Evolutionary conservation across 164 flowering plant genomes (phyloP), one percentile per base, ranked within the genome.

Genomic region (Tetrastigma voinierianum): DNA sequence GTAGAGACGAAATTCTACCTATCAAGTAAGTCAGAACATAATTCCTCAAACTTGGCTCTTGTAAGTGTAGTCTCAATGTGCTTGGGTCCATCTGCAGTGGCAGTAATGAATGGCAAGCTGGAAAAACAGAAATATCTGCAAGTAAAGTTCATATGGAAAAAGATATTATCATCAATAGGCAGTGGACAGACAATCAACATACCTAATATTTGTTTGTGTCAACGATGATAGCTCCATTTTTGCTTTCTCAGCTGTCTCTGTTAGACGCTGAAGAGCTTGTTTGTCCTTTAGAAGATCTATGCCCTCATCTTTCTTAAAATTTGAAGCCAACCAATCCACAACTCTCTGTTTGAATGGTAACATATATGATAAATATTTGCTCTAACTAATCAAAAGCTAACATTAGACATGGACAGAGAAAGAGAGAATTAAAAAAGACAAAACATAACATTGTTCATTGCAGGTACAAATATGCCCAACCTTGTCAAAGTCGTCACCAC

Each of bases 21-120:
- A 72, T 92, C 94, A 55, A 90, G 87, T 52, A 93, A 78, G 43
- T 88, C 93, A 23, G 95, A 86, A 74, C 96, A 90, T 72, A 93
- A 59, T 49, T 90, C 98, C 76, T 93, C 96, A 70, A 93, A 93
- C 65, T 90, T 90, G 57, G 86, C 96, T 72, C 95, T 86, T 40
- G 98, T 87, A 45, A 93, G 69, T 57, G 96, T 91, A 16, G 92
- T 83, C 62, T 91, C 94, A 46, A 91, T 91, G 76, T 91, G 93
- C 60, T 89, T 91, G 44, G 97, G 93, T 12, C 96, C 96, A 75
- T 87, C 93, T 0, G 87, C 86, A 17, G 96, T 91, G 19, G 96
- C 93, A 56, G 96, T 88, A 53, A 88, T 83, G 80, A 89, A 89
- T 24, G 97, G 97, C 72, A 91, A 76, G 66, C 97, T 92, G 81